Percentiles rank a stretch among this genome's conserved stretches.
Conservation (phyloP, 768 basidiomycete species). For the Lactarius evosmus region DNA sequence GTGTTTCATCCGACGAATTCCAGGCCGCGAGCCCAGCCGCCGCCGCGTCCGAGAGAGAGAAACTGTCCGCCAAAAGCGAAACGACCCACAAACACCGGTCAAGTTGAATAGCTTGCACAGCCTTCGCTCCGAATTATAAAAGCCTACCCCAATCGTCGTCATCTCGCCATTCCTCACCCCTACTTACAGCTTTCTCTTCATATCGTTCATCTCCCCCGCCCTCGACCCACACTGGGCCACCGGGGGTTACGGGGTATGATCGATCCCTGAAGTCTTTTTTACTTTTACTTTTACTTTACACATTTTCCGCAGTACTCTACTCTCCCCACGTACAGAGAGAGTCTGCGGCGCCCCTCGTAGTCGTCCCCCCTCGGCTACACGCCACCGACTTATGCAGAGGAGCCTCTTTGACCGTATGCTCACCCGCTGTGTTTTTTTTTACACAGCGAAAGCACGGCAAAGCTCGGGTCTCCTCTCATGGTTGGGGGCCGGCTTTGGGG, state of each 20-base stretch:
- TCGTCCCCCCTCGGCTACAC: background rate
- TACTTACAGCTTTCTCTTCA: background rate
- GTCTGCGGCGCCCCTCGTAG: background rate
- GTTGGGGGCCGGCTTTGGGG: background rate
- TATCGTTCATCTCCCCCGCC: background rate
- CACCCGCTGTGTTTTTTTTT: background rate
- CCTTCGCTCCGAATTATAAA: background rate
- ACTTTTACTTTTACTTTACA: background rate
- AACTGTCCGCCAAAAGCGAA: background rate
- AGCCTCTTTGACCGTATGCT: background rate
- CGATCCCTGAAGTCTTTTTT: background rate
- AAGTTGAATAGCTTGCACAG: background rate
- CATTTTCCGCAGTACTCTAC: background rate
- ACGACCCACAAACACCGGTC: background rate
- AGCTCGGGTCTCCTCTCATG: background rate
- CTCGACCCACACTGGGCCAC: background rate
- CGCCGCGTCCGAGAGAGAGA: background rate
- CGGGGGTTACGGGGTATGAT: background rate
- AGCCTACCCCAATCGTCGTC: background rate
- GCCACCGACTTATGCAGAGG: background rate
- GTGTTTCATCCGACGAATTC: background rate
- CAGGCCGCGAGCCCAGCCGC: background rate
- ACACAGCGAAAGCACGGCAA: background rate
- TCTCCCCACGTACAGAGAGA: background rate
- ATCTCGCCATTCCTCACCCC: background rate